Base-by-base conservation (phyloP, 1,284 basidiomycete genomes). In the Termitomyces sp. region DNA sequence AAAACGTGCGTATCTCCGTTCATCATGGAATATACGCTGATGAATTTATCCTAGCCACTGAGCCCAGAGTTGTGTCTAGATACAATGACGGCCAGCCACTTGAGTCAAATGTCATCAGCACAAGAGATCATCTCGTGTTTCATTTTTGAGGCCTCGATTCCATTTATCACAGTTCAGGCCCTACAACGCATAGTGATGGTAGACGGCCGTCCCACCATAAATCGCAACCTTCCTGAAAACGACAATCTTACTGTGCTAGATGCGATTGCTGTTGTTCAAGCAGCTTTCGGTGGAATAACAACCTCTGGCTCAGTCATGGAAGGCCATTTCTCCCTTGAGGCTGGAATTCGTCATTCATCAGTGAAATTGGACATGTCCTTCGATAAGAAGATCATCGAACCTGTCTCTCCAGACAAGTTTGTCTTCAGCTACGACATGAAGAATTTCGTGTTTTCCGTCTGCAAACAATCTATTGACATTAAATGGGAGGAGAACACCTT, bases 61-160 rank as follows among this genome's bases (percentile, higher is more conserved):
- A 69, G 74, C 34, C 70, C 76, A 14, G 80, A 81, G 56, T 64
- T 79, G 21, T 66, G 57, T 40, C 62, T 84, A 30, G 83, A 85
- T 53, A 63, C 62, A 13, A 60, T 80, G 47, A 64, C 81, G 61
- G 65, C 66, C 3, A 59, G 58, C 21, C 73, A 75, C 57, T 60
- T 80, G 16, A 62, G 62, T 40, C 58, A 55, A 35, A 63, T 74
- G 53, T 54, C 66, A 11, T 50, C 57, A 37, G 49, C 54, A 13
- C 56, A 56, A 38, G 49, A 52, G 1, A 4, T 9, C 13, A 39
- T 39, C 1, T 54, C 58, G 21, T 63, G 62, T 50, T 61, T 57
- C 5, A 38, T 70, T 31, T 60, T 78, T 21, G 70, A 77, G 33
- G 51, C 71, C 21, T 60, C 57, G 10, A 43, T 76, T 19, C 64